Evolutionary conservation across 2,329 filamentous ascomycete species (phyloP).

Genomic region (Hirsutella rhossiliensis): DNA sequence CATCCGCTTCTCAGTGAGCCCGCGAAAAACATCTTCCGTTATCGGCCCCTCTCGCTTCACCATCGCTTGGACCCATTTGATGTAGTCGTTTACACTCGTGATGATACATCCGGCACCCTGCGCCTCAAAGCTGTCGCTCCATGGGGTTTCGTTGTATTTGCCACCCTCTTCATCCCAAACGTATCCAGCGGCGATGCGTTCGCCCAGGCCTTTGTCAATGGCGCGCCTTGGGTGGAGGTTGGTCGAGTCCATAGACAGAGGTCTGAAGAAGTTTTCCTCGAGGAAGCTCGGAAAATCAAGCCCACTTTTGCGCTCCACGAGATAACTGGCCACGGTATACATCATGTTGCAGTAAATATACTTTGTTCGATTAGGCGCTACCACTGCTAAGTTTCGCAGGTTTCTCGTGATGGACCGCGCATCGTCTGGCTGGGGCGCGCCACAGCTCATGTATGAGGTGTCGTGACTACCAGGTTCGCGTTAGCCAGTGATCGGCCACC

Average conservation of each 20-base stretch:
- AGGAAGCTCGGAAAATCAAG: constrained; percentile 12
- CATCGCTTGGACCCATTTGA: constrained; percentile 16
- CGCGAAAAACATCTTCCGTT: constrained; percentile 11
- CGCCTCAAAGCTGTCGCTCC: constrained; percentile 10
- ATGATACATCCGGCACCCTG: constrained; percentile 18
- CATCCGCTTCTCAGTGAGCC: constrained; percentile 8
- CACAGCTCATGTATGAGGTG: constrained; percentile 9
- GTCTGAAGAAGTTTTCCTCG: constrained; percentile 2
- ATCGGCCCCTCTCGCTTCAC: constrained; percentile 12
- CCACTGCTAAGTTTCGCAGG: constrained; percentile 12
- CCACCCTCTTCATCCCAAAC: constrained; percentile 6
- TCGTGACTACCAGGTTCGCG: constrained; percentile 9
- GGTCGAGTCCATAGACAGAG: constrained; percentile 6
- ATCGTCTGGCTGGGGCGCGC: constrained; percentile 8
- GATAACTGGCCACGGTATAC: constrained; percentile 13
- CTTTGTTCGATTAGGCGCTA: constrained; percentile 10
- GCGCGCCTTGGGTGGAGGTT: constrained; percentile 11
- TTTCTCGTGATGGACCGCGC: constrained; percentile 14
- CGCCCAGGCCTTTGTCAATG: constrained; percentile 7
- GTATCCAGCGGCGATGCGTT: constrained; percentile 9
- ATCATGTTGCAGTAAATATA: constrained; percentile 17
- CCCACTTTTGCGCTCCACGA: constrained; percentile 10
- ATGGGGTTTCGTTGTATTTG: constrained; percentile 1
- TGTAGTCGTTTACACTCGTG: constrained; percentile 15
- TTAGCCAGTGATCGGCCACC: not conserved